Evolutionary conservation across 192 early-diverging fungal species (phyloP).

Genomic region (Haplosporangium gracile): DNA sequence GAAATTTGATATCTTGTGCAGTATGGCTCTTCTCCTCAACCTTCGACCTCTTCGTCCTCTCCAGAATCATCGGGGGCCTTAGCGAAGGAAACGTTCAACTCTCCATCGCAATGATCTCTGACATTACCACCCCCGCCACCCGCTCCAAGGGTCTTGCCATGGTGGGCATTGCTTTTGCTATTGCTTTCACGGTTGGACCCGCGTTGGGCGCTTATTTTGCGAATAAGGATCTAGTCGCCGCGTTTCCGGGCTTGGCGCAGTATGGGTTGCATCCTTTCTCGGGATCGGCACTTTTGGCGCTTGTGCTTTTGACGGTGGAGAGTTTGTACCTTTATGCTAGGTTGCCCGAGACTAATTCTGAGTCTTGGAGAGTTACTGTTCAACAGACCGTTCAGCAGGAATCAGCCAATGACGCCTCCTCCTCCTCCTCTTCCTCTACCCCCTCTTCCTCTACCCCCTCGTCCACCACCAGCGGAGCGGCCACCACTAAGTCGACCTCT

Average conservation of each 20-base stretch:
- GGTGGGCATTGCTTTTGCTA: slow-evolving; percentile 96
- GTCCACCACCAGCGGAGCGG: neutral
- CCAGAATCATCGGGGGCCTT: slow-evolving; percentile 91
- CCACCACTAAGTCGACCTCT: neutral
- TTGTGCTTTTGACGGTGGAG: slow-evolving; percentile 86
- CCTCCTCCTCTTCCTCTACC: neutral
- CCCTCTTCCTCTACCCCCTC: neutral
- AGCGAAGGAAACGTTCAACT: slow-evolving; percentile 99
- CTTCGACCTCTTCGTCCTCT: slow-evolving; percentile 87
- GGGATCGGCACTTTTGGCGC: slow-evolving; percentile 87
- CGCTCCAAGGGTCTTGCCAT: slow-evolving; percentile 89
- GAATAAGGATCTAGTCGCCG: slow-evolving; percentile 61
- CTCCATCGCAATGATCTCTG: slow-evolving; percentile 94
- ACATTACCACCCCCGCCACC: slow-evolving; percentile 84
- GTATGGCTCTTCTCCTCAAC: slow-evolving; percentile 92
- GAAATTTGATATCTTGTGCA: slow-evolving; percentile 89
- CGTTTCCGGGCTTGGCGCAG: slow-evolving; percentile 57
- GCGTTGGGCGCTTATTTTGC: slow-evolving; percentile 88
- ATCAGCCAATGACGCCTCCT: slow-evolving; percentile 8
- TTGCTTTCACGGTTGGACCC: slow-evolving; percentile 96
- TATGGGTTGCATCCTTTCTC: slow-evolving; percentile 82
- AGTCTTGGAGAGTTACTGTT: slow-evolving; percentile 31
- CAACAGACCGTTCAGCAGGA: slow-evolving; percentile 36
- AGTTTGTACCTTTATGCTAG: slow-evolving; percentile 78
- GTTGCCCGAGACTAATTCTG: slow-evolving; percentile 81